Evolutionary conservation across 768 basidiomycete genomes (phyloP).

Genomic region (Filobasidium floriforme): DNA sequence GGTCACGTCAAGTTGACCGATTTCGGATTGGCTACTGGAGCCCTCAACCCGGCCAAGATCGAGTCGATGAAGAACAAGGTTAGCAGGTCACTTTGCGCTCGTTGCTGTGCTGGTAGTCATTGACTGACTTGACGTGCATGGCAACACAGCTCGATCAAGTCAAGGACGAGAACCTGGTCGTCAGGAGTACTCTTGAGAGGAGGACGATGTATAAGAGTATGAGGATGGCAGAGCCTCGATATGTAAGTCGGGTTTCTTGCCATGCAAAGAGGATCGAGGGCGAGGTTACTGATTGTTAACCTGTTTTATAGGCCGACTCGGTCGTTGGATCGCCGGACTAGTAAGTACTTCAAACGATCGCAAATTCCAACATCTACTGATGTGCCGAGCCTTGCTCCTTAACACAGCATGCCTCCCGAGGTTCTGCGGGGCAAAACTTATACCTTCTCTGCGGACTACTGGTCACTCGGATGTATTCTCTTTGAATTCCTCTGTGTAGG

Average conservation of each 20-base stretch:
- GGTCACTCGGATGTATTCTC: conserved; percentile 95
- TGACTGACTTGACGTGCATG: not conserved
- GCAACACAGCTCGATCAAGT: conserved; percentile 79
- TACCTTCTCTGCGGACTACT: conserved; percentile 91
- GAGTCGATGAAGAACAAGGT: conserved; percentile 92
- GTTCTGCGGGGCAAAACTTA: conserved; percentile 91
- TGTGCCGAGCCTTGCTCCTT: not conserved
- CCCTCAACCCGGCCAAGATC: conserved; percentile 85
- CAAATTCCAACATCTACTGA: not conserved
- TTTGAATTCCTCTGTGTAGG: conserved; percentile 59
- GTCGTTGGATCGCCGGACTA: conserved; percentile 98
- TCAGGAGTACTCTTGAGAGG: conserved; percentile 85
- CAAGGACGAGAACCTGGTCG: conserved; percentile 82
- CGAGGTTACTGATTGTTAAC: not conserved
- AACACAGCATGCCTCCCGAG: conserved; percentile 61
- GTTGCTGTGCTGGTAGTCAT: not conserved
- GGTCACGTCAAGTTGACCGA: conserved; percentile 91
- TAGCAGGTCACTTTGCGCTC: conserved; percentile 19
- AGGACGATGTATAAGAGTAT: conserved; percentile 90
- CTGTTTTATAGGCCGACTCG: conserved; percentile 61
- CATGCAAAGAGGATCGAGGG: too few relatives aligned
- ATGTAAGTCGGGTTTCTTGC: conserved; percentile 46
- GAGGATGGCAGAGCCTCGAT: conserved; percentile 79
- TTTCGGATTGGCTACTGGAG: conserved; percentile 94
- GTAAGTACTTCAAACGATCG: conserved; percentile 25